Conservation (phyloP, 257 asterid genomes). For the Scutellaria galericulata region DNA sequence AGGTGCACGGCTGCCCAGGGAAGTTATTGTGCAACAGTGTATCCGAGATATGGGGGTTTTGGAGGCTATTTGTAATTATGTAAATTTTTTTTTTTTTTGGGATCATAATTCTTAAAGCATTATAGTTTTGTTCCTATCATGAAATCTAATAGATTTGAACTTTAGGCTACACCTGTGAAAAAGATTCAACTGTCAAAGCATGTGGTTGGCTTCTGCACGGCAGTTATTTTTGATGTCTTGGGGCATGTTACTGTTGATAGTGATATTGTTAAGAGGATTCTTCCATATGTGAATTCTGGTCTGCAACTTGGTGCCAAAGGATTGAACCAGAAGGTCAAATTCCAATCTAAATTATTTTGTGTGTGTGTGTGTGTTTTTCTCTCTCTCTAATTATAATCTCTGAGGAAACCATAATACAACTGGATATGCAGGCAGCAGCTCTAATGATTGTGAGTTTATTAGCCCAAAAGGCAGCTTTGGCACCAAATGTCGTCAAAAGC, state of each 20-base stretch:
- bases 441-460: constrained; percentile 84
- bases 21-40: constrained; percentile 83
- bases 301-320: constrained; percentile 63
- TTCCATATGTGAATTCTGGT: constrained; percentile 70
- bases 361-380: not conserved
- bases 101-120: constrained; percentile 19
- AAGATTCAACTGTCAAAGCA: constrained; percentile 64
- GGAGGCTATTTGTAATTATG: constrained; percentile 81
- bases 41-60: constrained; percentile 72
- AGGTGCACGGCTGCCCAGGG: constrained; percentile 87
- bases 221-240: constrained; percentile 78
- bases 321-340: constrained; percentile 70
- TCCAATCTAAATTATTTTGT: not conserved
- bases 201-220: constrained; percentile 78
- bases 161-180: constrained; percentile 68
- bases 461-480: constrained; percentile 70
- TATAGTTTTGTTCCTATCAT: not conserved
- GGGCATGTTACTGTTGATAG: constrained; percentile 59
- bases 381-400: constrained; percentile 3
- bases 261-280: constrained; percentile 66
- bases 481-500: constrained; percentile 62
- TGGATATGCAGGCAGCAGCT: constrained; percentile 73
- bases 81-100: constrained; percentile 32
- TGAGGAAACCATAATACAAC: constrained; percentile 27
- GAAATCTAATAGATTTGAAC: constrained; percentile 34